Percentiles rank a stretch among this genome's conserved stretches.
These are phyloP conservation scores for Diplosphaera chodatii DNA, from an alignment of 139 green algal genomes.

Conservation along the genomic window DNA sequence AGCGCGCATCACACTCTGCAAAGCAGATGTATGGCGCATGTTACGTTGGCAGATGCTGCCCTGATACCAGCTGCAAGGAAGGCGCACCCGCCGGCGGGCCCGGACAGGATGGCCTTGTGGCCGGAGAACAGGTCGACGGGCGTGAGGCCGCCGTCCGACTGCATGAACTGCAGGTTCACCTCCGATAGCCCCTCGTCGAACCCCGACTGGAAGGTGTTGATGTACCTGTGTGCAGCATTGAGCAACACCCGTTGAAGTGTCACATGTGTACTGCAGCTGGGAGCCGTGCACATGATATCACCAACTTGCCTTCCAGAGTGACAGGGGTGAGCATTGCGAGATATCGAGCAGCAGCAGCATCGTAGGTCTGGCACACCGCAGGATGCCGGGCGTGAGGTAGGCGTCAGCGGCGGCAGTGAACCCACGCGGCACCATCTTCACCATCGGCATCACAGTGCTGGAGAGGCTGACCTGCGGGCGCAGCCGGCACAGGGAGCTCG, in stretches of 20 bases:
- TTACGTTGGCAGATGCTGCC: no score
- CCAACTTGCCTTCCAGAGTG: no score
- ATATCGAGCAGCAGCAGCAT: no score
- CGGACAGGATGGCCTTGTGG: slow-evolving; percentile 91
- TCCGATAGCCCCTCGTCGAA: slow-evolving; percentile 73
- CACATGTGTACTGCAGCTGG: no score
- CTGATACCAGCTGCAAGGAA: no score
- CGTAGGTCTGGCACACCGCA: no score
- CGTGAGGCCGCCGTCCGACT: slow-evolving; percentile 82
- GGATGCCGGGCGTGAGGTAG: slow-evolving; percentile 92
- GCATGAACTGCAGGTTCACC: slow-evolving; percentile 82
- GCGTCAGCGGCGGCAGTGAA: slow-evolving; percentile 94
- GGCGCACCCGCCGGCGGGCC: slow-evolving; percentile 71
- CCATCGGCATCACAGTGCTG: slow-evolving; percentile 86
- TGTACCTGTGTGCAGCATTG: slow-evolving; percentile 43
- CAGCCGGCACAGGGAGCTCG: no score
- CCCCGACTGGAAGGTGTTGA: slow-evolving; percentile 69
- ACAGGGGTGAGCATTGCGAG: no score
- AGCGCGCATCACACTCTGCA: no score
- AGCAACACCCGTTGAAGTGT: no score
- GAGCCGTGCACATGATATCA: no score
- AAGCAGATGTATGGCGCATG: no score
- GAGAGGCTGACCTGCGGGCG: slow-evolving; percentile 75
- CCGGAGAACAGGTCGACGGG: slow-evolving; percentile 71
- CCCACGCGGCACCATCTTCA: slow-evolving; percentile 93